phyloP scores from a whole-genome alignment of 2,329 filamentous ascomycete species.

The Penicillium sp. region DNA sequence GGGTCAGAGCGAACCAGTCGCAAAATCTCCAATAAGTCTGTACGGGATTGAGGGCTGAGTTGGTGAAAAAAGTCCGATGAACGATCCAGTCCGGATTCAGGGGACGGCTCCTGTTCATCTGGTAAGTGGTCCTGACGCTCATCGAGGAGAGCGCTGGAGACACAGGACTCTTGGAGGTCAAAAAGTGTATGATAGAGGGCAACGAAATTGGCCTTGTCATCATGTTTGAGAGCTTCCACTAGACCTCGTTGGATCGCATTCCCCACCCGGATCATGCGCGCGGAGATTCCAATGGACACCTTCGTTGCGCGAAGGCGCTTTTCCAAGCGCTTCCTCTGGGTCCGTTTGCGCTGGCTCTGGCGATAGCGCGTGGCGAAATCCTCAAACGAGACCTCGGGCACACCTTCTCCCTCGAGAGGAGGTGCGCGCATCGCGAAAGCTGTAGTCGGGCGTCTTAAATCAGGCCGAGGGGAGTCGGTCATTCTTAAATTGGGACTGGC shows the following conservation, averaged over 20 bases:
- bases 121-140: conserved; percentile 42
- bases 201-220: conserved; percentile 51
- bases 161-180: conserved; percentile 50
- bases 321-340: conserved; percentile 46
- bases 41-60: conserved; percentile 73
- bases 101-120: conserved; percentile 37
- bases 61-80: conserved; percentile 57
- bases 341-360: conserved; percentile 47
- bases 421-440: conserved; percentile 16
- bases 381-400: conserved; percentile 44
- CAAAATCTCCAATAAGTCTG: conserved; percentile 77
- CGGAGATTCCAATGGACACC: conserved; percentile 48
- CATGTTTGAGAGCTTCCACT: conserved; percentile 50
- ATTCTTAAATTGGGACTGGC: conserved; percentile 30
- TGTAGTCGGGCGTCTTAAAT: conserved; percentile 12
- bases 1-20: conserved; percentile 82
- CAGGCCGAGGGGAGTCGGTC: conserved; percentile 27
- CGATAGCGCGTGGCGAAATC: conserved; percentile 50
- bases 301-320: conserved; percentile 47
- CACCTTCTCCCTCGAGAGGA: conserved; percentile 23
- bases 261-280: conserved; percentile 48
- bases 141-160: conserved; percentile 39
- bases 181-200: conserved; percentile 49
- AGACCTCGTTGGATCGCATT: conserved; percentile 49
- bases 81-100: conserved; percentile 44